These are phyloP conservation scores for Trametes punicea DNA, from an alignment of 768 basidiomycete genomes.

Conservation along the genomic window DNA sequence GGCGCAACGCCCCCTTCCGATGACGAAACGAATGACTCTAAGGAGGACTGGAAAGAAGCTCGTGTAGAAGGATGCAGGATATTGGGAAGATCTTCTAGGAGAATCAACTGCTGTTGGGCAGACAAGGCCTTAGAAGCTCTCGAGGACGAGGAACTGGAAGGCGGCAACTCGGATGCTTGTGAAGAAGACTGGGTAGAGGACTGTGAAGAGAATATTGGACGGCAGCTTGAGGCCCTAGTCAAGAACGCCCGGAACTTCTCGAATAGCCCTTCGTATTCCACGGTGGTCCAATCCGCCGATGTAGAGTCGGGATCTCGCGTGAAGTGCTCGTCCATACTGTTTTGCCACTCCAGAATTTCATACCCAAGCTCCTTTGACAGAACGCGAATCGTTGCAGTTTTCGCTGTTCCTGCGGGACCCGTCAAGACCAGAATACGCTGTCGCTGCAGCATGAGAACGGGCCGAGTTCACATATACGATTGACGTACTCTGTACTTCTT, in stretches of 20 bases:
- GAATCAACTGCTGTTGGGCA: slow-evolving; percentile 52
- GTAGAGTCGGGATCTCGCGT: not conserved
- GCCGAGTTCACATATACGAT: not conserved
- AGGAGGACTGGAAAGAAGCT: slow-evolving; percentile 65
- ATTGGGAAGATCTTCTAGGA: slow-evolving; percentile 91
- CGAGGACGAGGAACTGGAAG: slow-evolving; percentile 7
- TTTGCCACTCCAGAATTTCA: slow-evolving; percentile 86
- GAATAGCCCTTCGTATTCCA: slow-evolving; percentile 47
- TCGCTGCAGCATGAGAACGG: not conserved
- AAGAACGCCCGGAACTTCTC: slow-evolving; percentile 78
- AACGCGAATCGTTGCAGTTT: slow-evolving; percentile 81
- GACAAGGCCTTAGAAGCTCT: not conserved
- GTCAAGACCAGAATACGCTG: slow-evolving; percentile 83
- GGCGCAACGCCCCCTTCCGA: slow-evolving; percentile 43
- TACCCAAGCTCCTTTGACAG: slow-evolving; percentile 71
- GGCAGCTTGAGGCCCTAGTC: slow-evolving; percentile 60
- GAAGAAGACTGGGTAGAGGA: slow-evolving; percentile 1
- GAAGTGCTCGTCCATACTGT: slow-evolving; percentile 52
- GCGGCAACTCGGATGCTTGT: not conserved
- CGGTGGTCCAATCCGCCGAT: slow-evolving; percentile 3
- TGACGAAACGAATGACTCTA: slow-evolving; percentile 52
- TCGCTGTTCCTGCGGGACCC: slow-evolving; percentile 87
- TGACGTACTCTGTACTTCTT: slow-evolving; percentile 69
- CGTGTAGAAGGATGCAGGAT: slow-evolving; percentile 71
- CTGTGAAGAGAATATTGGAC: slow-evolving; percentile 42